Conservation (phyloP, 1,284 basidiomycete genomes). For the Malassezia yamatoensis region DNA sequence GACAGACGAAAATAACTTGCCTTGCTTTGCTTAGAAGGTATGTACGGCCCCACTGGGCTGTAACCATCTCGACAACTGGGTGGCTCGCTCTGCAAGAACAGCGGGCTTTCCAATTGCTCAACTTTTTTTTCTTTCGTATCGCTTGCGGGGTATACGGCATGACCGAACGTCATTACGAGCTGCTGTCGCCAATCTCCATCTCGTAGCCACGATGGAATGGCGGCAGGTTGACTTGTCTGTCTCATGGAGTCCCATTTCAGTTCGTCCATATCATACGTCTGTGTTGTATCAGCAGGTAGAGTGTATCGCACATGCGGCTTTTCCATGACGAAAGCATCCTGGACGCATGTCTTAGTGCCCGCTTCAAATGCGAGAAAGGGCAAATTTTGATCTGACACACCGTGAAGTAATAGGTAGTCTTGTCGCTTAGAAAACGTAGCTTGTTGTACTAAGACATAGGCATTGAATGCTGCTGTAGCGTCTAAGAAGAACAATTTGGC, state of each 20-base stretch:
- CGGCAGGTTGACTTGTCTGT: background rate
- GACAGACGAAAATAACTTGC: background rate
- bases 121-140: background rate
- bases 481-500: background rate
- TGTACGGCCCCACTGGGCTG: background rate
- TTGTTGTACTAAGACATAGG: conserved; percentile 3
- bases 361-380: background rate
- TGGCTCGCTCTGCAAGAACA: background rate
- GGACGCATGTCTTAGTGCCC: background rate
- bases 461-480: background rate
- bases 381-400: background rate
- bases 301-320: background rate
- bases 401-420: background rate
- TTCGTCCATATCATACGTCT: background rate
- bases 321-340: background rate
- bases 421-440: background rate
- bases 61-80: conserved; percentile 2
- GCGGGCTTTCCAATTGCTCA: background rate
- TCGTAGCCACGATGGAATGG: background rate
- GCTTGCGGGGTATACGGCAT: conserved; percentile 1
- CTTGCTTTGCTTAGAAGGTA: background rate
- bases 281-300: background rate
- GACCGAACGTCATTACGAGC: conserved; percentile 1
- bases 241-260: background rate
- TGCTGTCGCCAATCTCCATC: conserved; percentile 2